Evolutionary conservation across 139 green algal genomes (phyloP), one percentile per base, ranked within the genome.

Genomic region (Trebouxia sp.): DNA sequence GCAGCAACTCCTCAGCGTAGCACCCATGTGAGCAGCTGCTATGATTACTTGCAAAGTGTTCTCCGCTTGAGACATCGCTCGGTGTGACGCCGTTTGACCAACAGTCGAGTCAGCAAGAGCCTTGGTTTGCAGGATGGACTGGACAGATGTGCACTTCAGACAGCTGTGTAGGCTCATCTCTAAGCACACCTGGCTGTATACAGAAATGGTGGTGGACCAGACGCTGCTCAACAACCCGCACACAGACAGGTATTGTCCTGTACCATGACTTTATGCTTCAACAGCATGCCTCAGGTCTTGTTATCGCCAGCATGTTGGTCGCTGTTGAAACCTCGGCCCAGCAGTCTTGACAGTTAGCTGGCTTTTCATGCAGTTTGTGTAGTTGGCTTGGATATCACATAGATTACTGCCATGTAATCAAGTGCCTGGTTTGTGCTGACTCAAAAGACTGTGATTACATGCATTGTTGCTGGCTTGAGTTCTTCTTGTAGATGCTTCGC

Each of bases 171-270:
- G 95, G 5, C 55, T 98, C 12, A 80, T 98, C 7, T 94, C 89
- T 1, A 84, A 83, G 45, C 87, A 88, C 74, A 96, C 92, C 17
- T 96, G 90, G 93, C 87, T 97, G 30, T 97, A 93, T 89, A 97
- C 93, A 0, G 95, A 98, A 85, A 98, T 98, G 95, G 91, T 98
- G 14, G 95, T 98, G 24, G 95, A 97, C 85, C 88, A 90, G 41
- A 97, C 95, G 1, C 81, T 98, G 32, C 51, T 97, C 0, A 88
- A 97, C 86, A 92, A 91, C 41, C 81, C 81, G 11, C 39, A 85
- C 56, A 75, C 55, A 20, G 85, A 91, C 80, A 78, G 65, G 78
- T 83, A 28, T 6, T 10, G 20, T 15, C 65, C 26, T 22, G 30
- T 11, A 30, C 30, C 65, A 48, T 47, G 3, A 53, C 3, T 3